phyloP scores from a whole-genome alignment of 2,329 filamentous ascomycete genomes.

The Mollisiaceae sp. region DNA sequence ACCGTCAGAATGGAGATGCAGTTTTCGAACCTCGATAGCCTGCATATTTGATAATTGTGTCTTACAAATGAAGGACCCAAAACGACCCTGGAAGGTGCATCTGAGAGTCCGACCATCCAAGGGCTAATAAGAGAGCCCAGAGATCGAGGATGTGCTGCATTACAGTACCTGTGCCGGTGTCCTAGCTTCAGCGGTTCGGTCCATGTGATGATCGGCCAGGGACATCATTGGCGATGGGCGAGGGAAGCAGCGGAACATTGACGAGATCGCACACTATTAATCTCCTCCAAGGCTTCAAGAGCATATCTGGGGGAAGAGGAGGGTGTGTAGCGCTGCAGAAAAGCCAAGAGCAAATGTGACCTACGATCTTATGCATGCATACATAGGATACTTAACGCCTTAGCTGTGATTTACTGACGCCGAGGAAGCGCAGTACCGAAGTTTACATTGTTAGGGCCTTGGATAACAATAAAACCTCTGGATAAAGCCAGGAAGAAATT shows the following conservation, averaged over 20 bases:
- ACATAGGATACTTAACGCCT: neutral
- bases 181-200: constrained; percentile 8
- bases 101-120: neutral
- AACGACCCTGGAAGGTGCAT: neutral
- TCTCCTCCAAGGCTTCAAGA: neutral
- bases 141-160: neutral
- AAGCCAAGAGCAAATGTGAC: too few relatives aligned
- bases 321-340: neutral
- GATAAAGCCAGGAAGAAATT: too few relatives aligned
- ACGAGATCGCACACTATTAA: neutral
- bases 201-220: constrained; percentile 6
- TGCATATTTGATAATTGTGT: neutral
- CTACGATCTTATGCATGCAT: neutral
- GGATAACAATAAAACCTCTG: too few relatives aligned
- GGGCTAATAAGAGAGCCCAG: neutral
- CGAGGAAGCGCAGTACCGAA: too few relatives aligned
- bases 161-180: neutral
- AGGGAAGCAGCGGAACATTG: neutral
- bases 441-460: too few relatives aligned
- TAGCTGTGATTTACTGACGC: too few relatives aligned
- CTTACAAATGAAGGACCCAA: neutral
- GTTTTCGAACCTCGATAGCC: neutral
- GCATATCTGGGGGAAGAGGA: neutral
- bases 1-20: neutral
- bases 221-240: neutral